Evolutionary conservation across 805 yeast species (phyloP).

Genomic region (Spathaspora arborariae): DNA sequence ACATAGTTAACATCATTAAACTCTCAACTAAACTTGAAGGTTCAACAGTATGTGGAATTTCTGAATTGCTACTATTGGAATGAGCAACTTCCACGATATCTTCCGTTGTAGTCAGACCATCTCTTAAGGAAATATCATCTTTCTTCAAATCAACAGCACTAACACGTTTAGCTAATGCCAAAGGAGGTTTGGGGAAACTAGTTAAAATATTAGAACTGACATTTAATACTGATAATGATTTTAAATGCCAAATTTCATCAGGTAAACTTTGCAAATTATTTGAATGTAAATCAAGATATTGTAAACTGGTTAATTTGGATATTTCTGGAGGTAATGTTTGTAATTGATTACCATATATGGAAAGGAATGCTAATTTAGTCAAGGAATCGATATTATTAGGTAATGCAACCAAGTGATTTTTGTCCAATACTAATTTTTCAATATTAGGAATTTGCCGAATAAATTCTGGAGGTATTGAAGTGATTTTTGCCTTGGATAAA

Average conservation of each 20-base stretch:
- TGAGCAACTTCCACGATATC: slow-evolving; percentile 4
- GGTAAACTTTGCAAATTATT: slow-evolving; percentile 75
- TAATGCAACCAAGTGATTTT: slow-evolving; percentile 73
- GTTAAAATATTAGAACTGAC: slow-evolving; percentile 70
- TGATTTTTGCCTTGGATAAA: slow-evolving; percentile 76
- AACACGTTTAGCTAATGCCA: slow-evolving; percentile 21
- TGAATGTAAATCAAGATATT: slow-evolving; percentile 72
- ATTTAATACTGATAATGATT: slow-evolving; percentile 56
- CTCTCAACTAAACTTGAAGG: slow-evolving; percentile 38
- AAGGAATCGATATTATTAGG: slow-evolving; percentile 67
- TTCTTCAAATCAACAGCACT: not conserved
- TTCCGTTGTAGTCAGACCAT: not conserved
- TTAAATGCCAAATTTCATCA: slow-evolving; percentile 61
- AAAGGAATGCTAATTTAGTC: slow-evolving; percentile 57
- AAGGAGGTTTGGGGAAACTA: slow-evolving; percentile 52
- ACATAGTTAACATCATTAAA: slow-evolving; percentile 56
- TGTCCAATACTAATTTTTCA: slow-evolving; percentile 72
- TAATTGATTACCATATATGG: slow-evolving; percentile 71
- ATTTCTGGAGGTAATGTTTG: slow-evolving; percentile 66
- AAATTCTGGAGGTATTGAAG: slow-evolving; percentile 65
- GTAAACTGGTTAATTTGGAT: slow-evolving; percentile 55
- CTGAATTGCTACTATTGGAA: not conserved
- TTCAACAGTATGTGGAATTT: slow-evolving; percentile 12
- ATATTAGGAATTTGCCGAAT: slow-evolving; percentile 58
- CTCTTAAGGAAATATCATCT: not conserved